Base-by-base conservation (phyloP, 1,284 basidiomycete genomes). In the Austroboletus novae-zelandiae region DNA sequence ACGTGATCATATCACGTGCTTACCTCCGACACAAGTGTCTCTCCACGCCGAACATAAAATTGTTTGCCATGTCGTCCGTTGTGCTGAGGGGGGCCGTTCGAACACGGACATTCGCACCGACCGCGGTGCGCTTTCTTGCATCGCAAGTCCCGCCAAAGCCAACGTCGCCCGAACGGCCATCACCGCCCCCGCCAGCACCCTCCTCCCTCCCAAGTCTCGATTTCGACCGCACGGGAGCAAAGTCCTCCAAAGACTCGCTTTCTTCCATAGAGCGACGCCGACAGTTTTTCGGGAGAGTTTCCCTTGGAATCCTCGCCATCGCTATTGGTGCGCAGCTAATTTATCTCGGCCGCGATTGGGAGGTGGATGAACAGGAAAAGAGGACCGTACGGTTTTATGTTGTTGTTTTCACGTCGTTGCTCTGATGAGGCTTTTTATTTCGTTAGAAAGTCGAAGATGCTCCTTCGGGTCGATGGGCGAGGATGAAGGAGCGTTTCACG, bases 201-300 rank as follows among this genome's bases (percentile, higher is more conserved):
- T 29, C 56, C 1, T 50, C 57, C 18, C 54, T 63, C 29, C 77
- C 78, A 7, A 80, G 75, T 53, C 69, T 84, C 20, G 81, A 84
- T 61, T 81, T 84, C 52, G 72, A 77, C n/a, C 80, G 79, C 41
- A 90, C 88, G 0, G 86, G 88, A 18, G 89, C 89, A 46, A 76
- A 74, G 61, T 89, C 87, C 2, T 83, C 86, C 2, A 85, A 81
- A 57, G 83, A 83, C 47, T 80, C 82, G 4, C 70, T 87, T 50
- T 87, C 88, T 18, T 83, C 84, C 48, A 85, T 84, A 50, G 91
- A 94, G 67, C 76, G 79, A 56, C 77, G 77, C 59, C 75, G 89
- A 52, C 73, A 77, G 52, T 70, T 75, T 56, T 68, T 84, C 59
- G 75, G 78, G 10, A 74, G 85, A 37, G 60, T 83, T 6, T 71